Percentiles rank a stretch among this genome's conserved stretches.
These are phyloP conservation scores for Akanthomyces lecanii DNA, from an alignment of 2,329 filamentous ascomycete species.

Conservation along the genomic window DNA sequence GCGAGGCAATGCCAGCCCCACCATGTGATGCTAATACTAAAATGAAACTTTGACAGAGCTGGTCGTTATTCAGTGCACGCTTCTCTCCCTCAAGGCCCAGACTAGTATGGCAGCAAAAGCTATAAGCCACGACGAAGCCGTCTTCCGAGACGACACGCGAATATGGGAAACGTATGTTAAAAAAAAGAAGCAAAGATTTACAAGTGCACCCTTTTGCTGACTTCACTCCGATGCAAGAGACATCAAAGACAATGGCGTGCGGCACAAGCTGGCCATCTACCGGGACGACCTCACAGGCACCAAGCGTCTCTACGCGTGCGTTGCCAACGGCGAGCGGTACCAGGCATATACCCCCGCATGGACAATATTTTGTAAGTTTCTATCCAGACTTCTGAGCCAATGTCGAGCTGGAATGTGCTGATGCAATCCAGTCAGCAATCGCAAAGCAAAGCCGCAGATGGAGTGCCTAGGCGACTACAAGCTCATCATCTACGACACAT, in stretches of 20 bases:
- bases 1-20: neutral
- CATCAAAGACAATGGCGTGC: slow-evolving; percentile 11
- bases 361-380: slow-evolving; percentile 16
- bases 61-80: slow-evolving; percentile 12
- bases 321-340: neutral
- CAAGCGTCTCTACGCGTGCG: slow-evolving; percentile 11
- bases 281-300: slow-evolving; percentile 8
- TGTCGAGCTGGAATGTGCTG: neutral
- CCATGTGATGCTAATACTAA: neutral
- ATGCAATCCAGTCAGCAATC: neutral
- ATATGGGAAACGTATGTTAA: slow-evolving; percentile 5
- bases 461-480: neutral
- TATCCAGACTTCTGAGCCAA: neutral
- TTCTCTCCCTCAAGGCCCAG: slow-evolving; percentile 12
- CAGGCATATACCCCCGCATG: slow-evolving; percentile 11
- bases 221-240: neutral
- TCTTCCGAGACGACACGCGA: neutral
- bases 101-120: neutral
- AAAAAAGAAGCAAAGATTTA: neutral
- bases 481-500: slow-evolving; percentile 4
- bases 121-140: neutral
- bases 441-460: neutral
- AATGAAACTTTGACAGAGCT: neutral
- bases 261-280: slow-evolving; percentile 16
- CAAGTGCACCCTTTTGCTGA: neutral